phyloP scores from a whole-genome alignment of 345 rosid species.

The Hypericum androsaemum region DNA sequence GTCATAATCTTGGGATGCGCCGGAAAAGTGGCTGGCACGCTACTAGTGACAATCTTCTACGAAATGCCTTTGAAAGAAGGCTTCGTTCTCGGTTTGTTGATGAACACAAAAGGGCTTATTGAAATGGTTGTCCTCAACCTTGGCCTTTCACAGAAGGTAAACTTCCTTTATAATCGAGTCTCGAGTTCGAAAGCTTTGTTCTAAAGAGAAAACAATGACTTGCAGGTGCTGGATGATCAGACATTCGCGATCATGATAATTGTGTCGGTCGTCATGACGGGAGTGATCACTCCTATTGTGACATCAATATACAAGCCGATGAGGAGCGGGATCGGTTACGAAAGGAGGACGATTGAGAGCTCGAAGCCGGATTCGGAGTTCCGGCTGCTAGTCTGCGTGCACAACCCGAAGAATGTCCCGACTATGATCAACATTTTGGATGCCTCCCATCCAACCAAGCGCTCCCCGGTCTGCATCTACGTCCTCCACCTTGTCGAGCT shows the following conservation, averaged over 20 bases:
- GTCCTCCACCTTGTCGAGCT: slow-evolving; percentile 4
- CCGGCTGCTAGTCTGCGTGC: too few species aligned
- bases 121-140: slow-evolving; percentile 92
- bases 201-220: too few species aligned
- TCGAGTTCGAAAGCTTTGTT: too few species aligned
- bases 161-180: neutral
- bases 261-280: too few species aligned
- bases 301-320: too few species aligned
- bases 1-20: slow-evolving; percentile 65
- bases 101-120: slow-evolving; percentile 88
- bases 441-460: neutral
- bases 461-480: neutral
- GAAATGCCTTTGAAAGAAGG: slow-evolving; percentile 66
- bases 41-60: slow-evolving; percentile 54
- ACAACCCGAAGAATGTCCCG: too few species aligned
- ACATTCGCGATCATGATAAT: too few species aligned
- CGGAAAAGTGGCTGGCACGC: slow-evolving; percentile 71
- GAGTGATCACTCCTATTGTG: too few species aligned
- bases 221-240: too few species aligned
- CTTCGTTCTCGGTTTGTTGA: slow-evolving; percentile 63
- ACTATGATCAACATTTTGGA: neutral
- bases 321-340: too few species aligned
- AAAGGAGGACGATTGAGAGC: too few species aligned
- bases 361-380: too few species aligned
- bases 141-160: slow-evolving; percentile 78